Percentiles rank a stretch among this genome's conserved stretches.
Evolutionary conservation across 2,329 filamentous ascomycete genomes (phyloP).

Genomic region (Botrytis pseudocinerea): DNA sequence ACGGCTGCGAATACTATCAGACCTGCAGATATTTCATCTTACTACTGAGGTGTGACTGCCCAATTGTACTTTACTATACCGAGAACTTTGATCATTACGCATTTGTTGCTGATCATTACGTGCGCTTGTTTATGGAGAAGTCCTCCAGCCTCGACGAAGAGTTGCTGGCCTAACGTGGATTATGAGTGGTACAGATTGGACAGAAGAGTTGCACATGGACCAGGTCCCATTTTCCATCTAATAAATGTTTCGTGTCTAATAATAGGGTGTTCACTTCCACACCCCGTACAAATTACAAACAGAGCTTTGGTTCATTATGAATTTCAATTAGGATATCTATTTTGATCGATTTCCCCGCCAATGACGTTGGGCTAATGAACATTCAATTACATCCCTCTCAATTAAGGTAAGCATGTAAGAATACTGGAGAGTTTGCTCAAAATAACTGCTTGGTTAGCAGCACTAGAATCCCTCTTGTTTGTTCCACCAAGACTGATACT

Average conservation of each 20-base stretch:
- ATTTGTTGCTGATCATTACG: neutral
- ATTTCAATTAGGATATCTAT: neutral
- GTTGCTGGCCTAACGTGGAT: neutral
- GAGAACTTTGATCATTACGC: neutral
- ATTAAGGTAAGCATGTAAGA: constrained; percentile 12
- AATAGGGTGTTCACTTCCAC: neutral
- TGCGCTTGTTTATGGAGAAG: neutral
- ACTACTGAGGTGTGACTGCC: neutral
- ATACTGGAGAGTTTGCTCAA: constrained; percentile 11
- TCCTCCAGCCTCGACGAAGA: neutral
- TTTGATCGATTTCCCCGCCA: neutral
- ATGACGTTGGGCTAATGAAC: neutral
- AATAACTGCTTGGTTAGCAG: constrained; percentile 2
- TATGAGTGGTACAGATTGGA: neutral
- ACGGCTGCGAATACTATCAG: neutral
- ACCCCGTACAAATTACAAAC: neutral
- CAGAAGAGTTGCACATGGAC: neutral
- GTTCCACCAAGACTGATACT: constrained; percentile 21
- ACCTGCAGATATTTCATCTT: neutral
- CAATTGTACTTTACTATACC: neutral
- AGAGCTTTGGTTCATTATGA: neutral
- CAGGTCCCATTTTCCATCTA: neutral
- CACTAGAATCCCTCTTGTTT: constrained; percentile 12
- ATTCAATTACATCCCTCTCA: neutral
- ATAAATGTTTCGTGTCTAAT: neutral